phyloP scores from a whole-genome alignment of 2,329 filamentous ascomycete species.

The Stagonosporopsis chrysanthemi region DNA sequence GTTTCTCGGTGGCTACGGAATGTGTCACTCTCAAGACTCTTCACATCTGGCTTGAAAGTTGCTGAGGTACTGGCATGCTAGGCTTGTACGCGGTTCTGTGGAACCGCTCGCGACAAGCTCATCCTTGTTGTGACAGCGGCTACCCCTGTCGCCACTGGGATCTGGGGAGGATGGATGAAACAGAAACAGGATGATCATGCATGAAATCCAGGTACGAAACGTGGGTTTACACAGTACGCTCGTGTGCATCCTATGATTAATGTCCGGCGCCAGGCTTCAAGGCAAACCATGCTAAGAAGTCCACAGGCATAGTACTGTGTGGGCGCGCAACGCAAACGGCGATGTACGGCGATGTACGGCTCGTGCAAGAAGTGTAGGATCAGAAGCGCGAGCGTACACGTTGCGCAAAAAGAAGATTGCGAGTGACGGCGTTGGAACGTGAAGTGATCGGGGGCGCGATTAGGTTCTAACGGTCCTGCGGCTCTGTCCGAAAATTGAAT shows the following conservation, averaged over 20 bases:
- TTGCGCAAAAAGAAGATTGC: not conserved
- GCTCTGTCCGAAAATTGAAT: slow-evolving; percentile 4
- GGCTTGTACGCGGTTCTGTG: not conserved
- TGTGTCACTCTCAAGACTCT: slow-evolving; percentile 3
- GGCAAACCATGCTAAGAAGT: not conserved
- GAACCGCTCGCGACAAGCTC: not conserved
- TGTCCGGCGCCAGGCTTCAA: not conserved
- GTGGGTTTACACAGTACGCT: slow-evolving; percentile 7
- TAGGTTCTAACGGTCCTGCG: slow-evolving; percentile 15
- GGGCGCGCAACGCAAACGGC: not conserved
- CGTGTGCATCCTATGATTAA: not conserved
- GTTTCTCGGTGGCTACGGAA: not conserved
- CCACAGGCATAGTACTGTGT: not conserved
- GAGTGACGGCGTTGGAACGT: not conserved
- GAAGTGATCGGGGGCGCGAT: not conserved
- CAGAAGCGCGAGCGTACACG: not conserved
- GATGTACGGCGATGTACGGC: not conserved
- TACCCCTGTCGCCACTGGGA: slow-evolving; percentile 8
- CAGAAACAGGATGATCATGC: slow-evolving; percentile 2
- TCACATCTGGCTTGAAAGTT: not conserved
- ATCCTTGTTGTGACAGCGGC: slow-evolving; percentile 1
- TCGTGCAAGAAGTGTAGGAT: not conserved
- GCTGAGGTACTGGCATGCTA: not conserved
- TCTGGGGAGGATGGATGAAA: slow-evolving; percentile 13
- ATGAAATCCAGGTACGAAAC: slow-evolving; percentile 2